Conservation (phyloP, 371 early-diverging fungal genomes). For the Modicella reniformis region DNA sequence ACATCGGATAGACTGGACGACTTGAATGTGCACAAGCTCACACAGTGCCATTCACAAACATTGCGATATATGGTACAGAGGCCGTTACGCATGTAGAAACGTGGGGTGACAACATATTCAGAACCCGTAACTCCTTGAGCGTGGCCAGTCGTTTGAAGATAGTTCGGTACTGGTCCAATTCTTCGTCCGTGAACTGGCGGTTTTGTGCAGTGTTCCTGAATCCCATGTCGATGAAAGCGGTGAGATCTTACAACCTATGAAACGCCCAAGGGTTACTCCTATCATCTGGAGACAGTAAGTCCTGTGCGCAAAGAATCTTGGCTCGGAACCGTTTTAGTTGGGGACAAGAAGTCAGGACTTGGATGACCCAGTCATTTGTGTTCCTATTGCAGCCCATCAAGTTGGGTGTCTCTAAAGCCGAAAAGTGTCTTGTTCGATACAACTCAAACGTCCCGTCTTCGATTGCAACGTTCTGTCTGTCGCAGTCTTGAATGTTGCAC, state of each 20-base stretch:
- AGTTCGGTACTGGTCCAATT: conserved; percentile 2
- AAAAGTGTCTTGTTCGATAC: conserved; percentile 5
- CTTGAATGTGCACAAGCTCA: not conserved
- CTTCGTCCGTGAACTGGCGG: conserved; percentile 7
- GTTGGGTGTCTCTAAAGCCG: conserved; percentile 13
- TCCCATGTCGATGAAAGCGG: conserved; percentile 20
- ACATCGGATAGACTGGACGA: too few species aligned
- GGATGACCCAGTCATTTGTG: conserved; percentile 3
- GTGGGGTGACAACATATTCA: conserved; percentile 14
- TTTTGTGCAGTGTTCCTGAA: not conserved
- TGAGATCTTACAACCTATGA: not conserved
- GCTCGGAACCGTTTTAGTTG: conserved; percentile 1
- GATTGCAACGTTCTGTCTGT: not conserved
- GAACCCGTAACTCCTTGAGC: not conserved
- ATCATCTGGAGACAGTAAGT: conserved; percentile 7
- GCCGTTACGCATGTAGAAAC: not conserved
- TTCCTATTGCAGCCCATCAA: not conserved
- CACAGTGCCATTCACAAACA: not conserved
- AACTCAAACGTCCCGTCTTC: not conserved
- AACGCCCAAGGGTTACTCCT: conserved; percentile 14
- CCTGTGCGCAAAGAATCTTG: not conserved
- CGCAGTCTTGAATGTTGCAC: not conserved
- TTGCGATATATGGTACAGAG: not conserved
- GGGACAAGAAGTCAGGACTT: conserved; percentile 15
- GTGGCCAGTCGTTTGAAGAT: conserved; percentile 6